Evolutionary conservation across 495 filamentous ascomycete genomes (phyloP), one percentile per base, ranked within the genome.

Genomic region (Friedmanniomyces simplex): DNA sequence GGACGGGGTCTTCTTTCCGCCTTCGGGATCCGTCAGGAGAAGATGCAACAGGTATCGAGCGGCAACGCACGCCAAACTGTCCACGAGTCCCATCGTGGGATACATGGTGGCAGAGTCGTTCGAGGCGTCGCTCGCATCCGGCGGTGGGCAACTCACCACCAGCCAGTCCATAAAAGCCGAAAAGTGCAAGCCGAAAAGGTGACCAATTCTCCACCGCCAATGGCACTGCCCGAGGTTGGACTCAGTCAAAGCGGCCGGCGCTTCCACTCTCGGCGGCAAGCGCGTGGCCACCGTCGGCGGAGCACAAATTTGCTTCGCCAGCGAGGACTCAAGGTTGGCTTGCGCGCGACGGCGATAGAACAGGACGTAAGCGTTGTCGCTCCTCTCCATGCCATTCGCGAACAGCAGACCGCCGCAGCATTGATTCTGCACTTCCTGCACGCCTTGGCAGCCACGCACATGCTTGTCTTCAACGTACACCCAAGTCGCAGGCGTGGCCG

Each of bases 381-480:
- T 51, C 41, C 63, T 67, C 54, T 57, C 62, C 73, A 74, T 52
- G 68, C 77, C 52, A 69, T 72, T 50, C 43, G 67, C 5, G 62
- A 37, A 10, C 18, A 21, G 28, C 76, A 72, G 56, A 79, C 93
- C 93, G 42, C 93, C 93, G 70, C 88, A 96, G 67, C 89, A 94
- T 18, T 82, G 74, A 55, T 76, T 77, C 57, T 83, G 80, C 66
- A 97, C 89, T 21, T 63, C 55, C 13, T 39, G 24, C 10, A 78
- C 71, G 7, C 82, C 83, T 64, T 96, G 85, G 74, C 91, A 96
- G 0, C 71, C 66, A 36, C 73, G 82, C 21, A 95, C 90, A 52
- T 82, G 78, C 4, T 87, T 85, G 66, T 99, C 93, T 63, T 99
- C 96, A 71, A 95, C 96, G 66, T 95, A 85, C 24, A 96, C 78